Conservation (phyloP, 345 rosid genomes). For the Salix caprea region DNA sequence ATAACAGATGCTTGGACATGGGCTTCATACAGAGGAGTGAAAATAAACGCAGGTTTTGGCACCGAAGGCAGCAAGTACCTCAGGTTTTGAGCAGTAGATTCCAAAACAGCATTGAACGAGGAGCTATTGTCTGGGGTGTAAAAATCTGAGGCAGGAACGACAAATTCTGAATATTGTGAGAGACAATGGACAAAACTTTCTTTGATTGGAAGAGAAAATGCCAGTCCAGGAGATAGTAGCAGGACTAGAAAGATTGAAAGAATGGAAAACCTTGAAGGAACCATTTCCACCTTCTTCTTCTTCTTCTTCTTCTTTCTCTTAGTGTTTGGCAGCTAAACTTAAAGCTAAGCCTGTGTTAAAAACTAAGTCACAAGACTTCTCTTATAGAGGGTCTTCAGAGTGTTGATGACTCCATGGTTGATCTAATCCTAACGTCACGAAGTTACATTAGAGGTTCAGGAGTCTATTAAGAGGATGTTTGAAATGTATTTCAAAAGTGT, state of each 20-base stretch:
- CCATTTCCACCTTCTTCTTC: slow-evolving; percentile 20
- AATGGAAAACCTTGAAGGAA: neutral
- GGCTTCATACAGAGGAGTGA: slow-evolving; percentile 25
- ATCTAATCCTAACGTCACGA: slow-evolving; percentile 27
- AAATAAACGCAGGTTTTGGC: slow-evolving; percentile 23
- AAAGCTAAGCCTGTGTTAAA: slow-evolving; percentile 3
- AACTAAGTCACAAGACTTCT: neutral
- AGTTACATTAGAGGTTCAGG: neutral
- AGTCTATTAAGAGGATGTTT: neutral
- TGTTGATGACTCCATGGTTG: slow-evolving; percentile 17
- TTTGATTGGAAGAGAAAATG: neutral
- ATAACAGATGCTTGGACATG: slow-evolving; percentile 27
- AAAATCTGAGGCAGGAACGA: slow-evolving; percentile 22
- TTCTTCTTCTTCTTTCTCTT: no score
- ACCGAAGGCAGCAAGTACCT: slow-evolving; percentile 22
- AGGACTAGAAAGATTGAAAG: slow-evolving; percentile 21
- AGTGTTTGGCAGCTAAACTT: neutral
- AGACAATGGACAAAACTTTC: slow-evolving; percentile 25
- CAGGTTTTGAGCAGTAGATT: slow-evolving; percentile 27
- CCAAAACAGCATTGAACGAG: slow-evolving; percentile 12
- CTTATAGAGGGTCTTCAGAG: slow-evolving; percentile 2
- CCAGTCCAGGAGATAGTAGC: slow-evolving; percentile 1
- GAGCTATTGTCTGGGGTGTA: slow-evolving; percentile 20
- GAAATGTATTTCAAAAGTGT: no score
- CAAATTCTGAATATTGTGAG: neutral